Evolutionary conservation across 495 filamentous ascomycete species (phyloP), one percentile per base, ranked within the genome.

Genomic region (Umbilicaria muhlenbergii): DNA sequence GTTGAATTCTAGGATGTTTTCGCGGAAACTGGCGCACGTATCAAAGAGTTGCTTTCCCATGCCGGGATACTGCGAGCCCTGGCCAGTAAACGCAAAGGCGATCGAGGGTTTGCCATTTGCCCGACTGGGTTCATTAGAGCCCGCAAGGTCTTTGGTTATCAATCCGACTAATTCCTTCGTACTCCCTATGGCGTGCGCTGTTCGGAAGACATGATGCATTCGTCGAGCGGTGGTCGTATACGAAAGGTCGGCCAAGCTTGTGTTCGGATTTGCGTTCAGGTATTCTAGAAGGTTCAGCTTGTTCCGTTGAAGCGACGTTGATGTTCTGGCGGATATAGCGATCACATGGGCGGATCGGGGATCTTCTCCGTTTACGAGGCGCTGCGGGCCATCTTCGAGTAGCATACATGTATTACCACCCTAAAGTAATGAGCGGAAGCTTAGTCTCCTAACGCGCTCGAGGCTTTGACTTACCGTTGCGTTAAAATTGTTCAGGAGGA

Each of bases 141-240:
- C 51, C 24, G 24, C 24, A 28, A 28, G 24, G 8, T 28, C 24
- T 28, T 28, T 28, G 24, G 24, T 28, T 5, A 28, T 28, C 24
- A 10, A 28, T 28, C 24, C 24, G 24, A 28, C 8, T 8, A 28
- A 28, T 28, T 28, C 24, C 8, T 28, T 28, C 8, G 24, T 28
- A 45, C 36, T 43, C 0, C 55, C 53, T 0, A 39, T 53, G 5
- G 48, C 42, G 28, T 56, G 43, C 3, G 58, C 51, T 1, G 53
- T 32, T 5, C 81, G 72, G 59, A 71, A 71, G 44, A 67, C 65
- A 56, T 84, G 71, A 38, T 85, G 82, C 3, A 74, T 71, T n/a
- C 75, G 73, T 18, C 83, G 73, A 35, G 80, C 83, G 3, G 78
- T 83, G 3, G 75, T 80, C 3, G 80, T 81, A 57, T 86, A 88